phyloP scores from a whole-genome alignment of 495 filamentous ascomycete species.

The Daldinia bambusicola region DNA sequence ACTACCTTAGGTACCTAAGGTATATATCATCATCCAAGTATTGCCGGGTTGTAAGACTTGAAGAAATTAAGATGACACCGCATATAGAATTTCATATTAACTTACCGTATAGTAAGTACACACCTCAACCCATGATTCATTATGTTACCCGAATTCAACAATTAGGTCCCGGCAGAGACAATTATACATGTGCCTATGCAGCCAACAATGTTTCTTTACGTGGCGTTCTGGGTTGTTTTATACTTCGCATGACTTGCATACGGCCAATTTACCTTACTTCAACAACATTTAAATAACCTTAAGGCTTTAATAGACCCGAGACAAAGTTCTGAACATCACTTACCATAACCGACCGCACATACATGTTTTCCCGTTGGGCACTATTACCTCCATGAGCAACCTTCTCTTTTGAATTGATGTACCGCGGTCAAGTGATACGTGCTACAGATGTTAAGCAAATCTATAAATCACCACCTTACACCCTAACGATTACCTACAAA shows the following conservation, averaged over 20 bases:
- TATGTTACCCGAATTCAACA: neutral
- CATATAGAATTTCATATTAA: neutral
- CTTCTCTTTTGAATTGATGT: neutral
- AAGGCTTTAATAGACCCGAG: constrained; percentile 1
- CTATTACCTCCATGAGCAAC: neutral
- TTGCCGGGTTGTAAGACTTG: neutral
- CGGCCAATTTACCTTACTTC: neutral
- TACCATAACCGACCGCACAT: neutral
- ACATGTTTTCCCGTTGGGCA: neutral
- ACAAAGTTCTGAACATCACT: neutral
- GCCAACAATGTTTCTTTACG: constrained; percentile 1
- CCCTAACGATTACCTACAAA: too few species aligned
- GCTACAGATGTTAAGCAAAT: too few species aligned
- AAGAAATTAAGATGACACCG: neutral
- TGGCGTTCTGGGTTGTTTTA: constrained; percentile 6
- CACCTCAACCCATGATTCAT: neutral
- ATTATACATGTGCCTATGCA: constrained; percentile 8
- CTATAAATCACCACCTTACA: too few species aligned
- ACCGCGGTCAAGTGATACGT: too few species aligned
- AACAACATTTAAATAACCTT: constrained; percentile 10
- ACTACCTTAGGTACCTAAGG: neutral
- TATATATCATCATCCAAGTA: neutral
- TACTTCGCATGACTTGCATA: constrained; percentile 7
- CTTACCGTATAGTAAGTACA: neutral
- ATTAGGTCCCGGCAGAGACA: constrained; percentile 15